phyloP scores from a whole-genome alignment of 1,284 basidiomycete genomes.

The Mycena citricolor region DNA sequence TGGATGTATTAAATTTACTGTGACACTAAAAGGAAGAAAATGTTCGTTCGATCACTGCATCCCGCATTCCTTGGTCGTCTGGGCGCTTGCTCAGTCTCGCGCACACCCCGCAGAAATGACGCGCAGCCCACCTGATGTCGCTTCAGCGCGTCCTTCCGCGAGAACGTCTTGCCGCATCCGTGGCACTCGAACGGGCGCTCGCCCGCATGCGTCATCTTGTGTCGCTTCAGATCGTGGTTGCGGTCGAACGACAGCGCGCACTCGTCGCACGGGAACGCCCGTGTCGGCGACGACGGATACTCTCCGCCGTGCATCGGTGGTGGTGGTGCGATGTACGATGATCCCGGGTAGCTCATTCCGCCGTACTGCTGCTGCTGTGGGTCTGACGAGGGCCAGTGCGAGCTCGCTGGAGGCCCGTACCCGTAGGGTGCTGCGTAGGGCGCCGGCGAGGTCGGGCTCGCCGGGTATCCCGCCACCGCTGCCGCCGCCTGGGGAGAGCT shows the following conservation, averaged over 20 bases:
- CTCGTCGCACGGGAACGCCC: conserved; percentile 72
- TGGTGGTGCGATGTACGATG: conserved; percentile 7
- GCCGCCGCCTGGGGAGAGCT: neutral
- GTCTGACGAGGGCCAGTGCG: too few species aligned
- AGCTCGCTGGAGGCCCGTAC: too few species aligned
- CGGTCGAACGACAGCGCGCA: conserved; percentile 81
- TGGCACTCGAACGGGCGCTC: conserved; percentile 80
- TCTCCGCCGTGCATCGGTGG: conserved; percentile 32
- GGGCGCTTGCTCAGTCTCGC: conserved; percentile 15
- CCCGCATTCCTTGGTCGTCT: conserved; percentile 78
- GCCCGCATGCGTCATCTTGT: conserved; percentile 75
- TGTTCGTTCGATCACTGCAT: too few species aligned
- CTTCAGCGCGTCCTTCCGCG: conserved; percentile 80
- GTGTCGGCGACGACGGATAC: conserved; percentile 62
- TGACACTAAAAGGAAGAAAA: too few species aligned
- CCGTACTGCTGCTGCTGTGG: too few species aligned
- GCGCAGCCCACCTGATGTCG: conserved; percentile 64
- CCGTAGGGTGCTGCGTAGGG: too few species aligned
- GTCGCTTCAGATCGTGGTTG: conserved; percentile 78
- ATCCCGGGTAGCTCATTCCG: too few species aligned
- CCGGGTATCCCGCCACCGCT: neutral
- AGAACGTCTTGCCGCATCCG: conserved; percentile 81
- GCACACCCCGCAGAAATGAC: conserved; percentile 6
- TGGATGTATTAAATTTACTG: too few species aligned
- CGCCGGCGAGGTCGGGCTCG: neutral